These are phyloP conservation scores for Populus davidiana DNA, from an alignment of 345 rosid genomes.

Conservation along the genomic window DNA sequence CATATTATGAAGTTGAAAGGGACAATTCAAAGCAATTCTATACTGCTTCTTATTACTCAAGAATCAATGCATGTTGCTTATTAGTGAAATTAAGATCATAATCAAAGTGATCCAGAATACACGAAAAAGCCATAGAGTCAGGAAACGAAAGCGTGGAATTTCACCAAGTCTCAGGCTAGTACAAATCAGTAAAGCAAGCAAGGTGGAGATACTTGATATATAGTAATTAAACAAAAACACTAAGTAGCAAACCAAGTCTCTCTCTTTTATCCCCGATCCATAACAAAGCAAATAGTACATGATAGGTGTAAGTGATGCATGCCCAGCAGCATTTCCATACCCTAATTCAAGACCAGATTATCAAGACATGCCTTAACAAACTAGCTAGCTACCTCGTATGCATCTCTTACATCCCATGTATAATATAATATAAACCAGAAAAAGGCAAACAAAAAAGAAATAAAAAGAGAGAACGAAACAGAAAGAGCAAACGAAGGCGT, in stretches of 20 bases:
- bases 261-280: constrained; percentile 13
- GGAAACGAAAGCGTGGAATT: no score
- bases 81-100: background rate
- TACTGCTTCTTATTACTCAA: background rate
- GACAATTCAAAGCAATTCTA: background rate
- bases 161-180: background rate
- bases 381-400: constrained; percentile 47
- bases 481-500: background rate
- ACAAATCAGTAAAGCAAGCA: background rate
- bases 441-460: background rate
- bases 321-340: constrained; percentile 44
- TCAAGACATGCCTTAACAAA: constrained; percentile 5
- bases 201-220: background rate
- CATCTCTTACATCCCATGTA: constrained; percentile 65
- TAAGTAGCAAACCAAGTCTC: background rate
- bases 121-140: background rate
- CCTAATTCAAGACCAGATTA: background rate
- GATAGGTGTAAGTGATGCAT: constrained; percentile 75
- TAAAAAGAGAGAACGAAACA: background rate
- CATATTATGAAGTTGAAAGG: background rate
- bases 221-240: background rate
- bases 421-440: background rate
- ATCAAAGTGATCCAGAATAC: background rate
- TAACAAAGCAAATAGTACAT: constrained; percentile 29
- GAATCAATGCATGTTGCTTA: background rate